Conservation (phyloP, 495 filamentous ascomycete species). For the Haplographium delicatum region DNA sequence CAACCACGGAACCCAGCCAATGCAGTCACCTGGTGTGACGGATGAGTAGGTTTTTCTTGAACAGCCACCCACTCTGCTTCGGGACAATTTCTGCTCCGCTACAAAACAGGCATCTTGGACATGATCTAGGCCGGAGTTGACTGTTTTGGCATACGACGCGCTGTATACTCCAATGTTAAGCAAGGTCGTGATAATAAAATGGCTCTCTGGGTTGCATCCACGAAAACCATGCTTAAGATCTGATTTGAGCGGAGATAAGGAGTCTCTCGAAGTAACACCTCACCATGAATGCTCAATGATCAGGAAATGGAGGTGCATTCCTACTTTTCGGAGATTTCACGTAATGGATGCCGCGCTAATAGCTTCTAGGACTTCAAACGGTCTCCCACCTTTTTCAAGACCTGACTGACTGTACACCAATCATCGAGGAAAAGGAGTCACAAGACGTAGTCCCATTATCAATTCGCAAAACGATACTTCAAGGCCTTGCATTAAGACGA, state of each 20-base stretch:
- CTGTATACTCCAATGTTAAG: too few relatives aligned
- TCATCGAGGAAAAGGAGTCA: constrained; percentile 8
- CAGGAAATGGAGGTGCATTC: constrained; percentile 1
- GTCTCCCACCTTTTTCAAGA: constrained; percentile 1
- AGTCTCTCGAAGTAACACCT: constrained; percentile 7
- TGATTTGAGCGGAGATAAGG: constrained; percentile 5
- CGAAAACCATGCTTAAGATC: constrained; percentile 9
- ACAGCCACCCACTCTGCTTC: neutral
- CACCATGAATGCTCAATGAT: constrained; percentile 11
- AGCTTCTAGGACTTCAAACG: constrained; percentile 1
- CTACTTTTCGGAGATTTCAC: constrained; percentile 7
- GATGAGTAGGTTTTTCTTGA: neutral
- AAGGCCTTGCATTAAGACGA: constrained; percentile 13
- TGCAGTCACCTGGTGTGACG: neutral
- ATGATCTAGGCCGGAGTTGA: neutral
- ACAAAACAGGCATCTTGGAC: neutral
- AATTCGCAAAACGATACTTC: constrained; percentile 1
- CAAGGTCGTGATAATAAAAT: neutral
- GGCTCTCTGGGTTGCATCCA: constrained; percentile 8
- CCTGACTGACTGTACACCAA: constrained; percentile 12
- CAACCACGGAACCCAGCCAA: neutral
- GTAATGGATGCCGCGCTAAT: constrained; percentile 4
- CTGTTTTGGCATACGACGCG: neutral
- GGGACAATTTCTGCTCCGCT: neutral
- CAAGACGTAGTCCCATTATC: constrained; percentile 8